Base-by-base conservation (phyloP, 2,329 filamentous ascomycete species). In the Chaetomiaceae sp. region DNA sequence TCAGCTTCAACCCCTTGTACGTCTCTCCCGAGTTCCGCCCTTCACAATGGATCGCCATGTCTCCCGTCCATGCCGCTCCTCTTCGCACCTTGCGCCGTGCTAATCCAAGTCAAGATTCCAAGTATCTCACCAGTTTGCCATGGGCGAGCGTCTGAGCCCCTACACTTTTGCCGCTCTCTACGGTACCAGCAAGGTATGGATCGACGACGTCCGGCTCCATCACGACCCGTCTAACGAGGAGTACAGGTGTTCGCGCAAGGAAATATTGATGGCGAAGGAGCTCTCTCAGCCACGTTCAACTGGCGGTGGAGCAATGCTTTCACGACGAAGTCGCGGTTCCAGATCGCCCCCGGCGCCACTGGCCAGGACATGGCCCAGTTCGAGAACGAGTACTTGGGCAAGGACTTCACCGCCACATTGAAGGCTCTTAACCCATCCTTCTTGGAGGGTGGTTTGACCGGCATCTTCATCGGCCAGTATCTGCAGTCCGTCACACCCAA, bases 351-450 rank as follows among this genome's bases (percentile, higher is more conserved):
- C 47, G 86, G 84, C 61, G 82, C 80, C 45, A 56, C 55, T 8
- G 80, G 82, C 59, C 90, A 92, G 74, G 88, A 91, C 66, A 91
- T 97, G 82, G 79, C 94, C 57, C 91, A 95, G 67, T 81, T 96
- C 69, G 94, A 99, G 72, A 90, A 95, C 71, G 94, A 99, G 75
- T 97, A 96, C 75, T 88, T 84, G 20, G 94, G 94, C 68, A 78
- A 83, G 65, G 94, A 99, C 74, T 99, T 99, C 75, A 92, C 88
- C 40, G 90, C 91, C 22, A 92, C 89, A 38, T 68, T 99, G 64
- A 99, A 97, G 78, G 85, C 90, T 67, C 82, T 97, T 68, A 97
- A 97, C 77, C 94, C 94, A n/a, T 96, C 91, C 6, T 78, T 87
- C 62, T 82, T 99, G 49, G 91, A 97, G 69, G 92, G 94, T 55